phyloP scores from a whole-genome alignment of 345 rosid genomes.

The Populus ilicifolia region DNA sequence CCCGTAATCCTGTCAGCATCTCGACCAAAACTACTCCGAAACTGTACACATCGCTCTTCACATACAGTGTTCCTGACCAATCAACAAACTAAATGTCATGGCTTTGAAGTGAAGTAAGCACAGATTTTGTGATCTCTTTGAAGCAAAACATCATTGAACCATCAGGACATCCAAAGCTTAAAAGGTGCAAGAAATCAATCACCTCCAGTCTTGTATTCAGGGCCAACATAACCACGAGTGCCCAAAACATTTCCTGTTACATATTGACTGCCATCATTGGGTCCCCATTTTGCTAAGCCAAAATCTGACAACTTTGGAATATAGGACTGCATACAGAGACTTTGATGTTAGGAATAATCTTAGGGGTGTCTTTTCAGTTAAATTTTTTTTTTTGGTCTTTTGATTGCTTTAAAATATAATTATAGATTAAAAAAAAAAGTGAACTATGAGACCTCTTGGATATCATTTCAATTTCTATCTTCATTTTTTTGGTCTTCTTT shows the following conservation, averaged over 20 bases:
- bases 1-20: conserved; percentile 12
- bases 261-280: background rate
- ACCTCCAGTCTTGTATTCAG: background rate
- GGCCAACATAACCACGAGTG: background rate
- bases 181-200: background rate
- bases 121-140: too few relatives aligned
- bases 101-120: too few relatives aligned
- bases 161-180: background rate
- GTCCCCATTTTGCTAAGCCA: conserved; percentile 7
- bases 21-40: conserved; percentile 18
- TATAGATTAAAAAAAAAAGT: too few relatives aligned
- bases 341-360: too few relatives aligned
- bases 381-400: too few relatives aligned
- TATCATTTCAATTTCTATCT: too few relatives aligned
- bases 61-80: conserved; percentile 10
- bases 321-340: background rate
- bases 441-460: too few relatives aligned
- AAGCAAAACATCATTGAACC: too few relatives aligned
- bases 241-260: background rate
- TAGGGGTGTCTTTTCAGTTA: too few relatives aligned
- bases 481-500: too few relatives aligned
- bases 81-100: background rate
- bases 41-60: conserved; percentile 17
- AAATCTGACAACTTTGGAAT: conserved; percentile 1
- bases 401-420: too few relatives aligned